Base-by-base conservation (phyloP, 352 stramenopile species). In the Pythium vanterpoolii region DNA sequence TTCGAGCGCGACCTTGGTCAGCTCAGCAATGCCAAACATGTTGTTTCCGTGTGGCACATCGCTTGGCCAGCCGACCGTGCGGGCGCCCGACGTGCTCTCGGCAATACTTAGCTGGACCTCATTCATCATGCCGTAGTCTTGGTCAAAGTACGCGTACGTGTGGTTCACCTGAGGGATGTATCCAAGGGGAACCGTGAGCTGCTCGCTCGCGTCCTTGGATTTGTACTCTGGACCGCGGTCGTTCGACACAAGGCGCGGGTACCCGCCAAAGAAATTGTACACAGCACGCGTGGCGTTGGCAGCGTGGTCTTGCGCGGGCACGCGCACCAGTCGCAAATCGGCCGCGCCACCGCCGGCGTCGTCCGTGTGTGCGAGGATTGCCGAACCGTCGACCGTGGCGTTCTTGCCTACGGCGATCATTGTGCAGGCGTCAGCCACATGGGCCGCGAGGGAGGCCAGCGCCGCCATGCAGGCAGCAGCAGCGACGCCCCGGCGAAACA, bases 61-160 rank as follows among this genome's bases (percentile, higher is more conserved):
- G 3, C 45, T 65, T 2, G 75, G 55, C 75, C 75, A 85, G 63
- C 81, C 68, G 21, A 86, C 63, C 49, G 74, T 85, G 11, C 78
- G 72, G 10, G 77, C 82, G 14, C 74, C 74, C 42, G 83, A 96
- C 27, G 88, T 97, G 28, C 73, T 91, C 73, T 97, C 90, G 26
- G 80, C 87, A 45, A 97, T 96, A 27, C 68, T 89, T 23, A 96
- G 67, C 64, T 93, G 73, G 36, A 89, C 68, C 68, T 97, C 90
- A 70, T 97, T 97, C 48, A 96, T 90, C 67, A 95, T 86, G 43
- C 79, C 87, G 58, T 97, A 85, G 64, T 85, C 75, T 49, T 92
- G 87, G 62, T 97, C 90, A 57, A 95, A 83, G 69, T 96, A 96
- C 2, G 81, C 86, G 66, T 87, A 97, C 13, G 90, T 97, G 65